Percentiles rank a stretch among this genome's conserved stretches.
phyloP scores from a whole-genome alignment of 169 alveolate species.

The Neospora caninum region DNA sequence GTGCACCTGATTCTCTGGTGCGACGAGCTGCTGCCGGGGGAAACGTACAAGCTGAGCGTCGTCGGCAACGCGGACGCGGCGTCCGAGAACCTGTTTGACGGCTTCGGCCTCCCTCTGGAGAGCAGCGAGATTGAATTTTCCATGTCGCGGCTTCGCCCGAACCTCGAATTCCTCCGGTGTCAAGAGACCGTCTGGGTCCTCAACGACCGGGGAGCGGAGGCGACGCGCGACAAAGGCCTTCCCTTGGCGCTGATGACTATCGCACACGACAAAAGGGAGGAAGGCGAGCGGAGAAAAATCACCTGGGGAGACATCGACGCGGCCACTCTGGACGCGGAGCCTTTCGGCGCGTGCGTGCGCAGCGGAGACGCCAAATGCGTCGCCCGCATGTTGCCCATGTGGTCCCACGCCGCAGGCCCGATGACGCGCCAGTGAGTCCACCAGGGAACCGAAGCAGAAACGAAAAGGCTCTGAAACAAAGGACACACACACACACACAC shows the following conservation, averaged over 20 bases:
- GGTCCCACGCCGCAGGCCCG: background rate
- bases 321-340: background rate
- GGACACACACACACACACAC: too few species aligned
- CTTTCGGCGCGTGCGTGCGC: background rate
- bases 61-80: background rate
- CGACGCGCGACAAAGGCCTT: background rate
- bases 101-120: conserved; percentile 6
- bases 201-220: background rate
- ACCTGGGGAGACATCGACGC: background rate
- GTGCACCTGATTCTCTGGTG: background rate
- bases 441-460: too few species aligned
- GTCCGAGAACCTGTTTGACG: background rate
- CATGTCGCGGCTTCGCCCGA: background rate
- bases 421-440: too few species aligned
- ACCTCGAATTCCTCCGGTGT: background rate
- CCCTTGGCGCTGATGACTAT: background rate
- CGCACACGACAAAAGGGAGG: background rate
- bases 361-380: background rate
- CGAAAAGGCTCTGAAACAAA: too few species aligned
- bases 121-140: background rate
- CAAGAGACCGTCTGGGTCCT: background rate
- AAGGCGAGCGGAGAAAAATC: background rate
- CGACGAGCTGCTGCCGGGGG: background rate
- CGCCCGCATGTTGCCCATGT: background rate
- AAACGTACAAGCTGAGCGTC: background rate